Conservation (phyloP, 208 protist species). For the Trypanosoma melophagium region DNA sequence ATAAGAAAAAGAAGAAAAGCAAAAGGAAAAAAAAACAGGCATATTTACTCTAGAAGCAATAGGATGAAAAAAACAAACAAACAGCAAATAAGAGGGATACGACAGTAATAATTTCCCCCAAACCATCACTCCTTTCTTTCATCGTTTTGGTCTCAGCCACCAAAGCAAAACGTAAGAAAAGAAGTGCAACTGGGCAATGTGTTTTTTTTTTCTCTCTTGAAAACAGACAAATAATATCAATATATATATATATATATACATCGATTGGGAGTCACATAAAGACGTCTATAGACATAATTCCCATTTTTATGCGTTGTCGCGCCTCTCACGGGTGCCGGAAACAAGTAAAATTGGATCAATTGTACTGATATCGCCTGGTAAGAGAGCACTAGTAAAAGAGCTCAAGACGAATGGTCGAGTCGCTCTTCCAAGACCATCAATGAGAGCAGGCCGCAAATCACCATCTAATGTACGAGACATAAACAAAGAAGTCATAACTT, state of each 20-base stretch:
- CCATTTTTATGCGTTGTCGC: neutral
- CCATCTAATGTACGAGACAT: slow-evolving; percentile 10
- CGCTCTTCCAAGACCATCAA: slow-evolving; percentile 14
- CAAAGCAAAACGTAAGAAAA: slow-evolving; percentile 23
- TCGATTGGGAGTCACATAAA: no score
- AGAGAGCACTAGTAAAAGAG: neutral
- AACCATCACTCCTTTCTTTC: no score
- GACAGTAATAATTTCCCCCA: no score
- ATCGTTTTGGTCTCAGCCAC: no score
- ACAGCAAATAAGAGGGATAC: neutral
- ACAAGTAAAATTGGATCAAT: slow-evolving; percentile 21
- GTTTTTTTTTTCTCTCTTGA: slow-evolving; percentile 17
- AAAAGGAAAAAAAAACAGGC: neutral
- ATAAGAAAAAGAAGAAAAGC: slow-evolving; percentile 1
- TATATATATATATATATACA: slow-evolving; percentile 15
- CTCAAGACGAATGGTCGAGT: slow-evolving; percentile 11
- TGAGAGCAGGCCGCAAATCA: neutral
- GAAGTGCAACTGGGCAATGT: no score
- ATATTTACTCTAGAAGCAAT: neutral
- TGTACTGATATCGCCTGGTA: slow-evolving; percentile 10
- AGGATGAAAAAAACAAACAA: slow-evolving; percentile 21
- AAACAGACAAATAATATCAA: slow-evolving; percentile 8
- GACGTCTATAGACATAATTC: slow-evolving; percentile 13
- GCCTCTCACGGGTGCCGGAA: neutral
- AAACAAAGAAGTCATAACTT: slow-evolving; percentile 1